Evolutionary conservation across 1,284 basidiomycete genomes (phyloP), one percentile per base, ranked within the genome.

Genomic region (Neotropicomus parvogracilis): DNA sequence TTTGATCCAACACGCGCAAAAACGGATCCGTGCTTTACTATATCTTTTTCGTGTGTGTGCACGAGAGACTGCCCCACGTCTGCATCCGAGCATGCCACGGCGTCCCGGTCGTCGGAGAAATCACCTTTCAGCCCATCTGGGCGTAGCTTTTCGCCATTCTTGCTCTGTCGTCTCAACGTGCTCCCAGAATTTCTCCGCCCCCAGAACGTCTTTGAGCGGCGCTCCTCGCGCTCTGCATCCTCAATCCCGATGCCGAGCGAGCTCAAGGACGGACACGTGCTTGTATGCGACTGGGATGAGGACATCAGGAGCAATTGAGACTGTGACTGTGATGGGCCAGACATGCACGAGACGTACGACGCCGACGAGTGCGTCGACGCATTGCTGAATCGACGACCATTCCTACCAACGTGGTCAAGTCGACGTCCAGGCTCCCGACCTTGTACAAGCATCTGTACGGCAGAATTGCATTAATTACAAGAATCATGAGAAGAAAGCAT

Each of bases 211-310:
- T 48, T 62, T 11, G 56, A 51, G 35, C 50, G 63, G 19, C 46
- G 48, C 4, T 34, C 35, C 27, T 63, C 56, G 11, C 62, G 64
- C 28, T 62, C 60, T 6, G 40, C 41, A 26, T 62, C 64, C 31
- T 59, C 64, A 3, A 62, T 54, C 12, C 58, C 60, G 13, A 66
- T 52, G 4, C 62, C 58, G 2, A 60, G 48, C 1, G 52, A 60
- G 12, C 20, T 27, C 35, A 60, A 28, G 4, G 62, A 63, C 28
- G 53, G 56, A 19, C 33, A 51, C 2, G 59, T 52, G 4, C 48
- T 57, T 16, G 46, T 40, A 11, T 64, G 38, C 4, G 57, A 59
- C n/a, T 50, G 47, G 6, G 58, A 63, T 6, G 58, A 21, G 9
- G 57, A 46, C 31, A 50, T 31, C 13, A 54, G 44, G 6, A 50